phyloP scores from a whole-genome alignment of 129 eudicot genomes.

The Erigeron canadensis region DNA sequence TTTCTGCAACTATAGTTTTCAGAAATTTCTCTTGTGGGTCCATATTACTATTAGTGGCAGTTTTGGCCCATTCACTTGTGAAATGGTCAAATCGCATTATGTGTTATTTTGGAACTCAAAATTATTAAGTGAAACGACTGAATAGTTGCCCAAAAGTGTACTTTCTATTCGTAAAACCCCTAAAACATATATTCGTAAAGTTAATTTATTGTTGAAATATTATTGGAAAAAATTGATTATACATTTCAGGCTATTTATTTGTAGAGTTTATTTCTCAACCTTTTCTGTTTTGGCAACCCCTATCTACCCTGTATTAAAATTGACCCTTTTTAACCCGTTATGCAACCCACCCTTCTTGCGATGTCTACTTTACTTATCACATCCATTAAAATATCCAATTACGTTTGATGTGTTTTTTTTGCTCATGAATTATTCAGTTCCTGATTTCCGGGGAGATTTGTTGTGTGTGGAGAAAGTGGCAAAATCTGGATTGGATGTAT shows the following conservation, averaged over 20 bases:
- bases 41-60: too few relatives aligned
- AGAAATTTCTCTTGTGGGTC: neutral
- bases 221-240: neutral
- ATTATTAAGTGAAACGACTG: too few relatives aligned
- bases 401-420: neutral
- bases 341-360: neutral
- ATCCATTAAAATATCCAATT: neutral
- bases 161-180: too few relatives aligned
- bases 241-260: neutral
- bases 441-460: constrained; percentile 89
- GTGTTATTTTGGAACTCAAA: too few relatives aligned
- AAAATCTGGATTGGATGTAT: constrained; percentile 85
- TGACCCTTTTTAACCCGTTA: neutral
- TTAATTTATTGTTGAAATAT: neutral
- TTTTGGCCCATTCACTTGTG: too few relatives aligned
- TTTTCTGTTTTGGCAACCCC: too few relatives aligned
- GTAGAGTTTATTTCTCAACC: too few relatives aligned
- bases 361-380: neutral
- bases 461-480: constrained; percentile 94
- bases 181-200: too few relatives aligned
- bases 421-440: constrained; percentile 49
- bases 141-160: too few relatives aligned
- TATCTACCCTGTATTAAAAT: too few relatives aligned
- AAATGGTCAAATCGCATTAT: too few relatives aligned
- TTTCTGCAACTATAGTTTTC: neutral